phyloP scores from a whole-genome alignment of 371 early-diverging fungal genomes.

The Mycotypha africana region DNA sequence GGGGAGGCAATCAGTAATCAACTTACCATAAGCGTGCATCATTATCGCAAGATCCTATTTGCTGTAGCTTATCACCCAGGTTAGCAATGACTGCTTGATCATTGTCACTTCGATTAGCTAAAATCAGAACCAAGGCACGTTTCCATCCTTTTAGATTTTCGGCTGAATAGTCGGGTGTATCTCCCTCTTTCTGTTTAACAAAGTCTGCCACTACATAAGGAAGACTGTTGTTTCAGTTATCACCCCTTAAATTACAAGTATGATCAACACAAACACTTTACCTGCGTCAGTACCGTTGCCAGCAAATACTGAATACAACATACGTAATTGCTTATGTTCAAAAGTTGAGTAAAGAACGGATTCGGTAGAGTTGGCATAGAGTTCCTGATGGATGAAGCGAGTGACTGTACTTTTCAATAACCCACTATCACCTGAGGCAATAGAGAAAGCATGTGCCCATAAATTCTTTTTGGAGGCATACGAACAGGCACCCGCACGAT shows the following conservation, averaged over 20 bases:
- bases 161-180: conserved; percentile 1
- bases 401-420: conserved; percentile 73
- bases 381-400: conserved; percentile 57
- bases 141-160: conserved; percentile 59
- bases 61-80: conserved; percentile 70
- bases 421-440: conserved; percentile 65
- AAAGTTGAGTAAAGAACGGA: conserved; percentile 13
- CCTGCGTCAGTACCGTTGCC: conserved; percentile 58
- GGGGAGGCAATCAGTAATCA: too few species aligned
- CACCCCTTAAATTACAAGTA: too few species aligned
- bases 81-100: conserved; percentile 63
- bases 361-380: conserved; percentile 24
- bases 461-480: conserved; percentile 61
- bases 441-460: conserved; percentile 88
- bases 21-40: conserved; percentile 81
- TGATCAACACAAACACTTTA: conserved; percentile 8
- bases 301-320: conserved; percentile 69
- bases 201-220: conserved; percentile 22
- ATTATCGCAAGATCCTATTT: conserved; percentile 35
- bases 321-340: conserved; percentile 61
- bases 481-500: conserved; percentile 68
- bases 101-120: conserved; percentile 78
- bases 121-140: conserved; percentile 60
- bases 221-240: too few species aligned
- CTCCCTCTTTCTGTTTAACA: conserved; percentile 7